These are phyloP conservation scores for Vigna trinervia DNA, from an alignment of 306 rosid species.

Conservation along the genomic window DNA sequence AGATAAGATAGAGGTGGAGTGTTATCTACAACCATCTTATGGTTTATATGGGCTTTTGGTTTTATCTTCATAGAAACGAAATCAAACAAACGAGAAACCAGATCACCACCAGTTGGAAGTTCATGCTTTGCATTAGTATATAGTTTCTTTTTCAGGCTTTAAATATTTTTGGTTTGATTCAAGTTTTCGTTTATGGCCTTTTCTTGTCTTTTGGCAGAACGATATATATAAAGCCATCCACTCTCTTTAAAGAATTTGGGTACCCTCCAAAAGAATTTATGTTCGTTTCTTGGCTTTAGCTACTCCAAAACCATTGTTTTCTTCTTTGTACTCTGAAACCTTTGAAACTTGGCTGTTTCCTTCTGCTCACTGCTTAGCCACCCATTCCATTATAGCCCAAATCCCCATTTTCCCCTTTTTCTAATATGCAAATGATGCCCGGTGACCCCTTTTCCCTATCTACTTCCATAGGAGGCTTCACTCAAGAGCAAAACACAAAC, in stretches of 20 bases:
- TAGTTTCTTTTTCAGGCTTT: slow-evolving; percentile 46
- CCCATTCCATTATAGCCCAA: slow-evolving; percentile 29
- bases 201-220: slow-evolving; percentile 77
- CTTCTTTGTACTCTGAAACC: slow-evolving; percentile 54
- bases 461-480: slow-evolving; percentile 56
- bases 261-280: slow-evolving; percentile 61
- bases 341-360: slow-evolving; percentile 56
- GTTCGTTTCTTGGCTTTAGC: slow-evolving; percentile 57
- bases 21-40: slow-evolving; percentile 49
- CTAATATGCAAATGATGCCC: slow-evolving; percentile 64
- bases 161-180: slow-evolving; percentile 56
- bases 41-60: slow-evolving; percentile 55
- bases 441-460: slow-evolving; percentile 72
- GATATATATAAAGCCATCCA: slow-evolving; percentile 38
- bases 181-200: slow-evolving; percentile 65
- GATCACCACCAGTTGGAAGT: slow-evolving; percentile 47
- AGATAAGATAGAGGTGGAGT: slow-evolving; percentile 21
- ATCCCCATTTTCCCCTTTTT: not conserved
- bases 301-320: slow-evolving; percentile 57
- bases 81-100: slow-evolving; percentile 62
- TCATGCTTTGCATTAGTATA: slow-evolving; percentile 42
- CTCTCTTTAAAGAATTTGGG: slow-evolving; percentile 50
- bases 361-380: slow-evolving; percentile 41
- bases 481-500: slow-evolving; percentile 71
- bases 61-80: slow-evolving; percentile 58